Base-by-base conservation (phyloP, 495 filamentous ascomycete genomes). In the Astrocystis sublimbata region DNA sequence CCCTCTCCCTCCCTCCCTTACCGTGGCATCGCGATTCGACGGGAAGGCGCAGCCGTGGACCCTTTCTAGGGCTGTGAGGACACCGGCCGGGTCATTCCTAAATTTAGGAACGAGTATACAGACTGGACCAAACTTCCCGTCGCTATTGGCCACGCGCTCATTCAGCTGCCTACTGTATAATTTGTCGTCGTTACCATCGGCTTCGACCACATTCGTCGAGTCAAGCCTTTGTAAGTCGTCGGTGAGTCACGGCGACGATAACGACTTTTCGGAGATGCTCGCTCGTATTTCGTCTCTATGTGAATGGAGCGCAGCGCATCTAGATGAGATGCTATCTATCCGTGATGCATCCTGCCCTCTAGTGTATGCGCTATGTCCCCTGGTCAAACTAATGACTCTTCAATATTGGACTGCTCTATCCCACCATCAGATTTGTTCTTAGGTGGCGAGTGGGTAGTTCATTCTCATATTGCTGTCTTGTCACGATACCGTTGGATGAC, bases 91-190 rank as follows among this genome's bases (percentile, higher is more conserved):
- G 6, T 21, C 41, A 45, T 23, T 21, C 17, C n/a, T 21, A n/a
- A n/a, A 2, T 26, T 38, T 42, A 31, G n/a, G n/a, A n/a, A n/a
- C n/a, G n/a, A 42, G 21, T 57, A 57, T 57, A 57, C 19, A 57
- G n/a, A 35, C 21, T 57, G 40, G 54, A 45, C 15, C 24, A 30
- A 13, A 23, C 0, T 40, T 38, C 54, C 40, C 35, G 54, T 41
- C 36, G 13, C 15, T 19, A 57, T 33, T 56, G 53, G 53, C 6
- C 38, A 9, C 21, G 17, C 17, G 4, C 21, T 57, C 43, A 57
- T 57, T 45, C 38, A 57, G 54, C 40, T 57, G 54, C 54, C 54
- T 57, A 35, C 35, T n/a, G n/a, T n/a, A n/a, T n/a, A n/a, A n/a
- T n/a, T n/a, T n/a, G n/a, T 45, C 45, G 54, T 43, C 54, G 54